Conservation (phyloP, 257 asterid species). For the Paulownia fortunei region DNA sequence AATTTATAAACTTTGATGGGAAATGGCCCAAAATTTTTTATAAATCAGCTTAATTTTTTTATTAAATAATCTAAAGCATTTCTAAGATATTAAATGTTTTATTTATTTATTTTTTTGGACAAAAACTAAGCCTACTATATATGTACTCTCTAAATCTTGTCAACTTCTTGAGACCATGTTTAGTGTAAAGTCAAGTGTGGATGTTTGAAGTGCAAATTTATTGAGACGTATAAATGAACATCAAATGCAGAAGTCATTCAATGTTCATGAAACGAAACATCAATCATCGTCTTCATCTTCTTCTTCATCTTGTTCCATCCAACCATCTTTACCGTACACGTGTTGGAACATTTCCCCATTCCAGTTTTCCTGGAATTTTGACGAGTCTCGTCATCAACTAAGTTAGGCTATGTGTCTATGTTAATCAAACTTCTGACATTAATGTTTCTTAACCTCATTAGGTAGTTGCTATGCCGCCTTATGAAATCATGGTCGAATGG, state of each 20-base stretch:
- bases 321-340: constrained; percentile 36
- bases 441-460: constrained; percentile 46
- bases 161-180: constrained; percentile 15
- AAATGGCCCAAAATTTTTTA: no score
- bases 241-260: constrained; percentile 23
- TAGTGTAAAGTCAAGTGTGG: constrained; percentile 22
- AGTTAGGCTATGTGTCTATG: constrained; percentile 28
- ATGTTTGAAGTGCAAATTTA: neutral
- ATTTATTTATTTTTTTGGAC: neutral
- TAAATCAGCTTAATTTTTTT: neutral
- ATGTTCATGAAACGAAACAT: neutral
- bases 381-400: constrained; percentile 18
- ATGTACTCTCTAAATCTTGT: neutral
- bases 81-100: neutral
- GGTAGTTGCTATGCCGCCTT: constrained; percentile 39
- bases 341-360: constrained; percentile 5
- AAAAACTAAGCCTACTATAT: neutral
- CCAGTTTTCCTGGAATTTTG: constrained; percentile 35
- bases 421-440: constrained; percentile 48
- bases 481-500: constrained; percentile 28
- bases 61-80: neutral
- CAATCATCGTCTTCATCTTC: neutral
- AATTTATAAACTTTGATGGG: no score
- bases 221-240: constrained; percentile 4
- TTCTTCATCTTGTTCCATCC: no score